Evolutionary conservation across 192 early-diverging fungal genomes (phyloP).

Genomic region (Gonapodya sp.): DNA sequence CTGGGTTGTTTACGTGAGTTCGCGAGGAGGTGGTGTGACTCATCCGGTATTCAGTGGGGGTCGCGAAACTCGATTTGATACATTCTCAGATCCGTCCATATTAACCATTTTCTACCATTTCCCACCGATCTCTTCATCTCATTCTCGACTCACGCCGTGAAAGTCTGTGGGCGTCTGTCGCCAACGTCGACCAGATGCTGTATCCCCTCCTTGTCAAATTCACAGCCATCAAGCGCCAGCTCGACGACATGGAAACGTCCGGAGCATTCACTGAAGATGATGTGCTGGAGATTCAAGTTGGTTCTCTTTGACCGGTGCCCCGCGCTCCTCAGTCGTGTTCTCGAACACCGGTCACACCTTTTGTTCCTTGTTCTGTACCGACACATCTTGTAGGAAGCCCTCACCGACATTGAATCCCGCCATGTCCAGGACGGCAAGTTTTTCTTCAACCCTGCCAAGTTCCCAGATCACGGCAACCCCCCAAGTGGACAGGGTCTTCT

Average conservation of each 20-base stretch:
- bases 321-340: too few species aligned
- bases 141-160: background rate
- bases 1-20: background rate
- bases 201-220: constrained; percentile 1
- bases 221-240: constrained; percentile 5
- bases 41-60: background rate
- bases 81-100: too few species aligned
- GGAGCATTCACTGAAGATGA: constrained; percentile 6
- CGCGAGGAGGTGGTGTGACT: background rate
- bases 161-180: background rate
- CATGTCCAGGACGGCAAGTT: constrained; percentile 11
- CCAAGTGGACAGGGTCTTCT: background rate
- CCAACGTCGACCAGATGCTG: constrained; percentile 1
- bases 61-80: too few species aligned
- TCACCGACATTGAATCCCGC: background rate
- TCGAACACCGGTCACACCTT: background rate
- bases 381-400: background rate
- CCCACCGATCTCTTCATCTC: background rate
- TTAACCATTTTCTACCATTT: background rate
- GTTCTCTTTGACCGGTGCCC: background rate
- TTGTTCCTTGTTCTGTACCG: background rate
- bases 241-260: background rate
- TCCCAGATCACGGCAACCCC: constrained; percentile 1
- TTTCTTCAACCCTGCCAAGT: background rate
- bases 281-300: background rate